A percentile compares a stretch with the other conserved stretches of the same genome.
Conservation (phyloP, 2,329 filamentous ascomycete species). For the Claviceps arundinis region DNA sequence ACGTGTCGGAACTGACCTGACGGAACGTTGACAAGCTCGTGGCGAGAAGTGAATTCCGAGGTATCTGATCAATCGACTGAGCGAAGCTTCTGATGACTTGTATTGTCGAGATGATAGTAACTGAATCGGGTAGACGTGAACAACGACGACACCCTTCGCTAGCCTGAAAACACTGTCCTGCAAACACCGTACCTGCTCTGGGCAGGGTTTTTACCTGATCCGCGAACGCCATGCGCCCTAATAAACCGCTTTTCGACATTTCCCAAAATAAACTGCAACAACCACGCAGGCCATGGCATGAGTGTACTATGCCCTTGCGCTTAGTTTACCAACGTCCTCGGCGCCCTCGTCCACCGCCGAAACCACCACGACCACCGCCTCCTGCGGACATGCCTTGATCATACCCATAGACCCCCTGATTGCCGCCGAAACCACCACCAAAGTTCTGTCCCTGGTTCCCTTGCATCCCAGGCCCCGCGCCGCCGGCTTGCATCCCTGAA, state of each 20-base stretch:
- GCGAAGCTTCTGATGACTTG: no score
- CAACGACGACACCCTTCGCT: background rate
- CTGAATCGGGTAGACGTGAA: no score
- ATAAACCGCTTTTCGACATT: background rate
- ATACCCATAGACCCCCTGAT: constrained; percentile 38
- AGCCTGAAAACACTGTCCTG: background rate
- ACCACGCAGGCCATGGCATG: background rate
- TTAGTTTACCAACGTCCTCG: constrained; percentile 15
- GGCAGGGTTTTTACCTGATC: background rate
- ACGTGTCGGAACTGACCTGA: no score
- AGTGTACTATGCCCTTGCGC: background rate
- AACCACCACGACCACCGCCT: constrained; percentile 19
- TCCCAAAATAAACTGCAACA: background rate
- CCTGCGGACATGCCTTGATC: constrained; percentile 33
- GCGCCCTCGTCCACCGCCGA: constrained; percentile 18
- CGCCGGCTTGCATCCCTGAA: constrained; percentile 38
- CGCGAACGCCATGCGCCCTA: constrained; percentile 1
- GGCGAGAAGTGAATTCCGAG: no score
- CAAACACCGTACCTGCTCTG: background rate
- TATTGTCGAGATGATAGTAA: no score
- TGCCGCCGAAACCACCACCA: constrained; percentile 37
- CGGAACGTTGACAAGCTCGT: no score
- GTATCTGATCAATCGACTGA: no score
- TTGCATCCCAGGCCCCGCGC: constrained; percentile 29
- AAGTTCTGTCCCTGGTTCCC: constrained; percentile 39